Evolutionary conservation across 805 yeast genomes (phyloP).

Genomic region (Suhomyces xylopsoci): DNA sequence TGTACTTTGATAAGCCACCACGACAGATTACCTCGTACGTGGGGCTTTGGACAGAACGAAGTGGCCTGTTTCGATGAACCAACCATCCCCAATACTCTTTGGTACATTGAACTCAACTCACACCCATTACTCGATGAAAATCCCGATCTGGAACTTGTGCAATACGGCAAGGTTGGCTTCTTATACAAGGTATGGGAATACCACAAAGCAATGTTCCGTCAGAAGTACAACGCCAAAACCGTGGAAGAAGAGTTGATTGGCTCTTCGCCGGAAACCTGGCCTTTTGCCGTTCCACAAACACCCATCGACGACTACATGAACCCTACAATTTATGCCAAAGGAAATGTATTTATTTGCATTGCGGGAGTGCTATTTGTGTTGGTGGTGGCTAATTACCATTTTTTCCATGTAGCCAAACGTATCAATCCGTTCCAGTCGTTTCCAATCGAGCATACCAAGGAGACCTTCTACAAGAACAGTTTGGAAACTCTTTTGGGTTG

Average conservation of each 20-base stretch:
- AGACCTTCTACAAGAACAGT: slow-evolving; percentile 18
- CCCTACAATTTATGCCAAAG: slow-evolving; percentile 53
- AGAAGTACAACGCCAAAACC: slow-evolving; percentile 30
- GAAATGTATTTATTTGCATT: slow-evolving; percentile 61
- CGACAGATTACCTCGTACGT: slow-evolving; percentile 61
- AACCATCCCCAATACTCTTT: slow-evolving; percentile 59
- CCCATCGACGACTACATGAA: slow-evolving; percentile 46
- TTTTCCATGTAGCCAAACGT: slow-evolving; percentile 17
- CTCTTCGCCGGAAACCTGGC: slow-evolving; percentile 56
- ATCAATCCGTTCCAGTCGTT: slow-evolving; percentile 30
- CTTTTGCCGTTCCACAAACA: slow-evolving; percentile 55
- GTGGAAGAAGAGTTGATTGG: slow-evolving; percentile 31
- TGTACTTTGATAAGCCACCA: slow-evolving; percentile 77
- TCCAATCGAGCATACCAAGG: slow-evolving; percentile 11
- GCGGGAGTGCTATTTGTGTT: slow-evolving; percentile 32
- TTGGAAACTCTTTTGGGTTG: slow-evolving; percentile 53
- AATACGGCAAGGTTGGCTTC: slow-evolving; percentile 37
- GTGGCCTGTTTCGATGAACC: slow-evolving; percentile 82
- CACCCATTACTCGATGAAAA: slow-evolving; percentile 46
- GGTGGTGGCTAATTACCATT: slow-evolving; percentile 14
- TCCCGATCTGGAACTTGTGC: slow-evolving; percentile 15
- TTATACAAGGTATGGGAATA: slow-evolving; percentile 52
- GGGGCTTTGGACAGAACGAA: slow-evolving; percentile 87
- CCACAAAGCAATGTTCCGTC: slow-evolving; percentile 53
- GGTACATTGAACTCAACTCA: slow-evolving; percentile 67